Base-by-base conservation (phyloP, 1,139 yeast genomes). In the Lodderomyces margitis region DNA sequence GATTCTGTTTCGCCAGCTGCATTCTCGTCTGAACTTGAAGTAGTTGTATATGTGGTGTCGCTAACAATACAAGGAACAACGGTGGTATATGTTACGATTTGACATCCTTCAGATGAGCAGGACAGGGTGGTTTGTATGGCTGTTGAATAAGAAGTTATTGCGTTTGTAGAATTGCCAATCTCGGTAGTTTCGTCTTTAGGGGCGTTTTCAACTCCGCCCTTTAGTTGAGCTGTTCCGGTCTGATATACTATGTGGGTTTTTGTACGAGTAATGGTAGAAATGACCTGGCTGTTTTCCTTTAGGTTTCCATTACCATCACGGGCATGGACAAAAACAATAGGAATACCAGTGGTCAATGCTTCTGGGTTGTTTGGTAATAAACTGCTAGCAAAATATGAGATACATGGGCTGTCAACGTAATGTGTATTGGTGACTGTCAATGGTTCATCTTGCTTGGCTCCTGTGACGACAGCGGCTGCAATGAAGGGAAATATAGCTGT, bases 351-450 rank as follows among this genome's bases (percentile, higher is more conserved):
- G 5, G 56, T 41, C 23, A 51, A 43, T 9, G 51, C 46, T 11
- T 49, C 41, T 2, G 64, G 66, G 43, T 62, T 60, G 17, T 44
- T 53, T 4, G 54, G 49, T 32, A 66, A 48, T 9, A 59, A 55
- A n/a, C 55, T 47, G 19, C 49, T 48, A 21, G 62, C 52, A 14
- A 54, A 53, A 19, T 50, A 42, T 39, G 55, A 40, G 44, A 67
- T 56, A 49, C 67, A 63, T 8, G 51, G 56, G 12, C 67, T 67
- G 20, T 64, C 56, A 23, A 66, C 52, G 44, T 60, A 60, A 42
- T 62, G 62, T 4, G 72, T 65, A 17, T 58, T 52, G 2, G 71
- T 66, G 39, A 61, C 51, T 3, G 68, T 61, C 33, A 52, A 48
- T 11, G 52, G 51, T 33, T 51, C 52, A 11, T 44, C 47, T n/a